A percentile compares a stretch with the other conserved stretches of the same genome.
Evolutionary conservation across 495 filamentous ascomycete species (phyloP).

Genomic region (Collariella sp.): DNA sequence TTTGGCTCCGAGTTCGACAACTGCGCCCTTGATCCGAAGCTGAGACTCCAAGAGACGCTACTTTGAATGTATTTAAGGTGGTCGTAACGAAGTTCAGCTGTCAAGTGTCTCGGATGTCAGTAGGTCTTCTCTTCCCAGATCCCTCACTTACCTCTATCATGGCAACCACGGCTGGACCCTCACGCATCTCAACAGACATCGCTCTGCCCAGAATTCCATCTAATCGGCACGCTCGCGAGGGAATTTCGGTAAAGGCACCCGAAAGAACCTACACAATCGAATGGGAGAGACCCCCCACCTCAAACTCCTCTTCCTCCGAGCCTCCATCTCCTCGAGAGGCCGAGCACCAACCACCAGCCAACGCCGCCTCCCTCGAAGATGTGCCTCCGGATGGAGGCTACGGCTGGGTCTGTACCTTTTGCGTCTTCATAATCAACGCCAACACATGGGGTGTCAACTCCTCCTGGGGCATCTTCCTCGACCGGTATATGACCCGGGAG

Average conservation of each 20-base stretch:
- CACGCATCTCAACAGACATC: background rate
- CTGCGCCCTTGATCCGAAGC: background rate
- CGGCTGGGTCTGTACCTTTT: constrained; percentile 49
- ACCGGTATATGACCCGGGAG: constrained; percentile 48
- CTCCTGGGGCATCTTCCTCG: constrained; percentile 48
- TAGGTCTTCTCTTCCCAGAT: background rate
- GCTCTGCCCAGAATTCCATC: background rate
- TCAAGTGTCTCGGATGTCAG: too few species aligned
- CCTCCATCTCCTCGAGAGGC: background rate
- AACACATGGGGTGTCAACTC: constrained; percentile 53
- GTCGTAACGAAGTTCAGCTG: too few species aligned
- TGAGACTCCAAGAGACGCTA: too few species aligned
- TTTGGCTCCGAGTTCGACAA: background rate
- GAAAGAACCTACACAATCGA: background rate
- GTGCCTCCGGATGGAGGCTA: constrained; percentile 50
- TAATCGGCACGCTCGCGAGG: background rate
- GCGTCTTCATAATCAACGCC: constrained; percentile 42
- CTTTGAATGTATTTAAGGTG: too few species aligned
- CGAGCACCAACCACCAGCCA: background rate
- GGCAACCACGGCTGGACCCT: background rate
- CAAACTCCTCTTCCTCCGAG: background rate
- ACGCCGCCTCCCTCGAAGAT: constrained; percentile 5
- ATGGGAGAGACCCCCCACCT: background rate
- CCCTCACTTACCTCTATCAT: background rate
- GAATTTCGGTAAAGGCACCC: background rate